phyloP scores from a whole-genome alignment of 2,329 filamentous ascomycete species.

The Arthrobotrys iridis region DNA sequence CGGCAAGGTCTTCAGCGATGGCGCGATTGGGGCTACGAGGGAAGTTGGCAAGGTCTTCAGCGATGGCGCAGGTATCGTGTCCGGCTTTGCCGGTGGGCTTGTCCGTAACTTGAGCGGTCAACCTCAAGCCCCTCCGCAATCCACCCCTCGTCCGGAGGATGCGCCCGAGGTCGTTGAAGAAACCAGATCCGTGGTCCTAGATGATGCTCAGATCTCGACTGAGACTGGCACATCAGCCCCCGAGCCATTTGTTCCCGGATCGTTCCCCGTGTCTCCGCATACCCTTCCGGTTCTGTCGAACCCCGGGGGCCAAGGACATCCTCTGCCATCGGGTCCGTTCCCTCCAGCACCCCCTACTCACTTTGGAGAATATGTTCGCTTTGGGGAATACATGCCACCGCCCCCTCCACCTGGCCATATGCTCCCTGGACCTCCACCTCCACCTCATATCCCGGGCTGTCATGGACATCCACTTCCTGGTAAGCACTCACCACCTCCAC shows the following conservation, averaged over 20 bases:
- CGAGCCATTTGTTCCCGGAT: conserved; percentile 35
- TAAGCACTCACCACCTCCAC: conserved; percentile 51
- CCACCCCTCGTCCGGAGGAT: conserved; percentile 13
- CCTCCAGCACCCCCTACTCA: conserved; percentile 30
- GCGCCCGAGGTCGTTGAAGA: conserved; percentile 34
- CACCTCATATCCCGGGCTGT: conserved; percentile 14
- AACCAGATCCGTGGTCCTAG: neutral
- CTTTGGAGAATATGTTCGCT: neutral
- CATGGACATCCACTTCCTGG: conserved; percentile 40
- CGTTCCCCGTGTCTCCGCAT: conserved; percentile 32
- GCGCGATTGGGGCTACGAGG: conserved; percentile 55
- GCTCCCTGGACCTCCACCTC: conserved; percentile 39
- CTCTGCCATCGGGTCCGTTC: conserved; percentile 23
- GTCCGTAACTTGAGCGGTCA: conserved; percentile 48
- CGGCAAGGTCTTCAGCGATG: conserved; percentile 39
- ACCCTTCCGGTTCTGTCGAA: neutral
- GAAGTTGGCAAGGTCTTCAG: conserved; percentile 56
- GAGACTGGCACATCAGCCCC: neutral
- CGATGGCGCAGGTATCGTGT: conserved; percentile 48
- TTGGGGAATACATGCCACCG: conserved; percentile 11
- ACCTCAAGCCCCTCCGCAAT: conserved; percentile 19
- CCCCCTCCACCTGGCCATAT: conserved; percentile 28
- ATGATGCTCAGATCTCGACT: neutral
- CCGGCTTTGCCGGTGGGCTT: conserved; percentile 43
- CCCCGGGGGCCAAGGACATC: conserved; percentile 1